These are phyloP conservation scores for Mortierella sp. DNA, from an alignment of 371 early-diverging fungal species.

Conservation along the genomic window DNA sequence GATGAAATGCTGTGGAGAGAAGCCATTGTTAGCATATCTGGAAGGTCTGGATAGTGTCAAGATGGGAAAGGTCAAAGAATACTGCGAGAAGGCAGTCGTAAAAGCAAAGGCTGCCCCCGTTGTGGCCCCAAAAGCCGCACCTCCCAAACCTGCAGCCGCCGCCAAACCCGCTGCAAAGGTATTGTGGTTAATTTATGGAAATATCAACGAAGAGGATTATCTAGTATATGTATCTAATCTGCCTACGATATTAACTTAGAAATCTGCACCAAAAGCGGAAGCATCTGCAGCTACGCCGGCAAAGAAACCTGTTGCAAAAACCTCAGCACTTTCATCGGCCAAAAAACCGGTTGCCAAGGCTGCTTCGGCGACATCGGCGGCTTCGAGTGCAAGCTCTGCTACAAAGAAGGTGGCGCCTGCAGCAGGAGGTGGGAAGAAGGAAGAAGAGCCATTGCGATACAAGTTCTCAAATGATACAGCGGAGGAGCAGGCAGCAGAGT, in stretches of 20 bases:
- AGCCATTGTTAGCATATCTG: constrained; percentile 74
- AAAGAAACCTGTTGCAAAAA: constrained; percentile 63
- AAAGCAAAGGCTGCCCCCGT: constrained; percentile 67
- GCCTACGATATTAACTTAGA: constrained; percentile 15
- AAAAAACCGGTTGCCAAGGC: constrained; percentile 58
- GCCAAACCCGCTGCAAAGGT: constrained; percentile 55
- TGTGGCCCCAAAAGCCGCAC: constrained; percentile 53
- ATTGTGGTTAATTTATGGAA: not conserved
- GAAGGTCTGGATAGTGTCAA: constrained; percentile 92
- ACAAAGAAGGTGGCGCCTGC: constrained; percentile 66
- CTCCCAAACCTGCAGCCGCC: constrained; percentile 55
- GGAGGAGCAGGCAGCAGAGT: constrained; percentile 74
- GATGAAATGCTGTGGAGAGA: constrained; percentile 89
- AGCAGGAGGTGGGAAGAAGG: constrained; percentile 64
- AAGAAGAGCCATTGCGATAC: constrained; percentile 78
- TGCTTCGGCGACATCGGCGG: constrained; percentile 28
- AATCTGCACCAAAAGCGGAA: constrained; percentile 57
- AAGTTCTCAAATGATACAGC: constrained; percentile 76
- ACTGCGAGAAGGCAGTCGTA: constrained; percentile 85
- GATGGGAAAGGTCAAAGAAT: constrained; percentile 88
- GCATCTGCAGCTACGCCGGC: constrained; percentile 71
- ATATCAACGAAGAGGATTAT: not conserved
- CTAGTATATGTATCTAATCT: constrained; percentile 6
- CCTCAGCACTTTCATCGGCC: constrained; percentile 55
- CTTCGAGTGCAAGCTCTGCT: constrained; percentile 57